A percentile compares a stretch with the other conserved stretches of the same genome.
phyloP scores from a whole-genome alignment of 495 filamentous ascomycete genomes.

The Podospora didyma region DNA sequence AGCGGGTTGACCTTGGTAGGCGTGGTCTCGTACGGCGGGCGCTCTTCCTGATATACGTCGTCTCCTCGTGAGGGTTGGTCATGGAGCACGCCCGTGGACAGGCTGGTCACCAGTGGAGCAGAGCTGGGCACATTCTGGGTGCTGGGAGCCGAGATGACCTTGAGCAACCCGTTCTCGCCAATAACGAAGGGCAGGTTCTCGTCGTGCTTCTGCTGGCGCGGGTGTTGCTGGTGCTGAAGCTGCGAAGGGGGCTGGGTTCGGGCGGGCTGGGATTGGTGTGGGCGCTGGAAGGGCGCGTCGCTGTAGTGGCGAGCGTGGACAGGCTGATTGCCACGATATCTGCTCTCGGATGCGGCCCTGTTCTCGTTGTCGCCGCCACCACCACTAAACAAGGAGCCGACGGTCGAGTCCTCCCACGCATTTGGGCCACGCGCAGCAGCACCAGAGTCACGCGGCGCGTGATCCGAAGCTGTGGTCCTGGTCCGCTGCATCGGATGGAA shows the following conservation, averaged over 20 bases:
- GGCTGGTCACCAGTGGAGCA: neutral
- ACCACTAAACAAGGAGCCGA: constrained; percentile 30
- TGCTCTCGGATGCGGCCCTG: constrained; percentile 24
- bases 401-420: constrained; percentile 36
- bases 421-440: constrained; percentile 17
- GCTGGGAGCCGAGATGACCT: constrained; percentile 18
- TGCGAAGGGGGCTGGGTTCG: neutral
- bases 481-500: constrained; percentile 29
- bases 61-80: constrained; percentile 18
- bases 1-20: constrained; percentile 23
- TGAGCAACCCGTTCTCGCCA: constrained; percentile 30
- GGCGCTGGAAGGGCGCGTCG: constrained; percentile 14
- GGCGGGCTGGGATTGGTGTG: constrained; percentile 1
- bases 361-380: constrained; percentile 19
- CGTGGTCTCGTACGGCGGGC: constrained; percentile 18
- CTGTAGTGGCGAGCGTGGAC: constrained; percentile 25
- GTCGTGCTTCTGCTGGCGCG: constrained; percentile 13
- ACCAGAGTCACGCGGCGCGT: constrained; percentile 13
- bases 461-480: constrained; percentile 26
- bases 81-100: constrained; percentile 9
- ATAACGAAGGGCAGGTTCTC: constrained; percentile 31
- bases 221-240: neutral
- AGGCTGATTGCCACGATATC: constrained; percentile 20
- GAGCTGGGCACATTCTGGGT: constrained; percentile 5
- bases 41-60: constrained; percentile 21